Percentiles rank a stretch among this genome's conserved stretches.
Evolutionary conservation across 2,329 filamentous ascomycete species (phyloP).

Genomic region (Arthrobotrys iridis): DNA sequence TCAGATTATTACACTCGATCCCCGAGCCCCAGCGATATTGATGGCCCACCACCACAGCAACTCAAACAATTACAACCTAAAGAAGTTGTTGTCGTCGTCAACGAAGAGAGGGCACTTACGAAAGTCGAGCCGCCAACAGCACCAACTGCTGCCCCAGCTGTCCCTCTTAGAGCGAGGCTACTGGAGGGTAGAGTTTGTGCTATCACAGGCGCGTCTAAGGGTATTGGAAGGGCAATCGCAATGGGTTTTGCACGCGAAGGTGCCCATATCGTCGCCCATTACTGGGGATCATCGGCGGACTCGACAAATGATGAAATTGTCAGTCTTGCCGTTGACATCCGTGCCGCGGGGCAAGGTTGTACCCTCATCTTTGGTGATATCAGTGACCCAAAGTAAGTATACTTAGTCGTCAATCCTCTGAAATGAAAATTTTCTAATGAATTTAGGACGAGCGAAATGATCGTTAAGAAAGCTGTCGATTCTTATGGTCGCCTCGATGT

Average conservation of each 20-base stretch:
- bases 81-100: conserved; percentile 49
- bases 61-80: conserved; percentile 41
- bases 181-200: conserved; percentile 62
- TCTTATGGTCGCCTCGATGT: conserved; percentile 70
- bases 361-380: conserved; percentile 58
- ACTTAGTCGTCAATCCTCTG: too few relatives aligned
- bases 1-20: conserved; percentile 52
- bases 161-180: conserved; percentile 55
- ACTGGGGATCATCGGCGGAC: conserved; percentile 57
- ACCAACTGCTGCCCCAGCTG: conserved; percentile 40
- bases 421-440: too few relatives aligned
- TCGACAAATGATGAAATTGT: conserved; percentile 59
- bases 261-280: conserved; percentile 61
- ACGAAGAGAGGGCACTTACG: conserved; percentile 43
- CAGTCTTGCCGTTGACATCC: conserved; percentile 58
- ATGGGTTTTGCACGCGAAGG: conserved; percentile 72
- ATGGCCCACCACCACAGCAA: conserved; percentile 13
- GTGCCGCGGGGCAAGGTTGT: conserved; percentile 57
- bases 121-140: conserved; percentile 17
- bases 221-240: conserved; percentile 76
- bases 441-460: conserved; percentile 56
- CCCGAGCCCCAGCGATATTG: conserved; percentile 45
- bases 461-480: conserved; percentile 57
- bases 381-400: conserved; percentile 57
- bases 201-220: conserved; percentile 76